Base-by-base conservation (phyloP, 2,329 filamentous ascomycete genomes). In the Colletotrichum viniferum region DNA sequence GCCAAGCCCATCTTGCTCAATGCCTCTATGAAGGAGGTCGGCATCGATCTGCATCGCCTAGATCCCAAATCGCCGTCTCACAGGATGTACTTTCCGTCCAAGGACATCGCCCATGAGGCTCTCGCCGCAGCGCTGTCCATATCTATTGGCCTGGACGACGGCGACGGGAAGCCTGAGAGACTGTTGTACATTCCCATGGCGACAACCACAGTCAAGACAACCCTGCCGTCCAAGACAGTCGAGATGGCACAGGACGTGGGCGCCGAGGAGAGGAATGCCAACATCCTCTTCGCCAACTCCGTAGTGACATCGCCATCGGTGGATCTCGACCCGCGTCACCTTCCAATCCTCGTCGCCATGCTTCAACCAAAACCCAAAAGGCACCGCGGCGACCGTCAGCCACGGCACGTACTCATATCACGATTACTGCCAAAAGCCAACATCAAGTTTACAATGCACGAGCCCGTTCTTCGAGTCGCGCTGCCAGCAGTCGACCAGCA, bases 121-220 rank as follows among this genome's bases (percentile, higher is more conserved):
- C 89, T 99, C 43, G 90, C 97, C 26, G 97, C 96, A 21, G 97
- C 96, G 5, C 92, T 99, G 55, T 98, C 97, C 1, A 94, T 99
- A 71, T 96, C 96, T 0, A 90, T 98, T 73, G 97, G 96, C 52
- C 89, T 99, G 43, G 96, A 98, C 80, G 96, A 98, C 82, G 95
- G 95, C n/a, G 92, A 93, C 32, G 94, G 94, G 10, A 94, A 94
- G 79, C 94, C 95, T 1, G 95, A 98, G 82, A 93, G 96, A 69
- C 90, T 99, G 73, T 86, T 98, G 26, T 99, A 99, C 82, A 91
- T 99, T 58, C 97, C 97, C 1, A 98, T 99, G 97, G 95, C 96
- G 24, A 99, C 97, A 2, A 98, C 96, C 4, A 99, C 93, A 0
- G 92, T 98, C 75, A 95, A 96, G 83, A 98, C 97, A 0, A 99